Evolutionary conservation across 495 filamentous ascomycete species (phyloP), one percentile per base, ranked within the genome.

Genomic region (Xylaria castorea): DNA sequence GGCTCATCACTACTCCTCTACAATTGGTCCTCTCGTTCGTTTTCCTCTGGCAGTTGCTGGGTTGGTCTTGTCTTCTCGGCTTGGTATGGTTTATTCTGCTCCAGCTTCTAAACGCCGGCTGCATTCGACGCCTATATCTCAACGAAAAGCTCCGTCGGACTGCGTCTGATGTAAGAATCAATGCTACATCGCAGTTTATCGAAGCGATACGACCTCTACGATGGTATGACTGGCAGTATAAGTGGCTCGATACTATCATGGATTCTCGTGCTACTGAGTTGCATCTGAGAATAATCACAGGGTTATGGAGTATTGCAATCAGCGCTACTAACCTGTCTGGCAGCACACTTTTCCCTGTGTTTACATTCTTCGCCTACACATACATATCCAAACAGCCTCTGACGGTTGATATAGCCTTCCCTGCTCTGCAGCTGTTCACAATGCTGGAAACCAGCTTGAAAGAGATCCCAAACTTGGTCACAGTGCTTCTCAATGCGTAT

Each of bases 141-240:
- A 88, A 90, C 78, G 93, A 95, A 77, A 84, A 84, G 66, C 84
- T 83, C 3, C 92, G 91, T 16, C 85, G 93, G 77, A 77, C 82
- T 0, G 89, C 90, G 3, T 93, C 93, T 1, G 93, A 97, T 80
- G 78, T 77, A 20, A 90, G 92, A 72, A 86, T 94, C 12, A 91
- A 95, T 76, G 88, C 89, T 9, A 91, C 90, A 14, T 90, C 91
- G 25, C 92, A 97, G 78, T 93, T 94, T 70, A 90, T 95, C 57
- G 92, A 94, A 77, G 89, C 92, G 3, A 93, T 95, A 48, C 89
- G 93, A n/a, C 93, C 94, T 75, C 84, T 97, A 27, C 88, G 93
- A 16, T 97, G 92, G 91, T 95, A 97, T 76, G 92, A 90, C 42
- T 97, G 93, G 93, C 92, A 97, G 80, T 85, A 89, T 65, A 86